Evolutionary conservation across 2,329 filamentous ascomycete species (phyloP).

Genomic region (Mycosphaerella arachidis): DNA sequence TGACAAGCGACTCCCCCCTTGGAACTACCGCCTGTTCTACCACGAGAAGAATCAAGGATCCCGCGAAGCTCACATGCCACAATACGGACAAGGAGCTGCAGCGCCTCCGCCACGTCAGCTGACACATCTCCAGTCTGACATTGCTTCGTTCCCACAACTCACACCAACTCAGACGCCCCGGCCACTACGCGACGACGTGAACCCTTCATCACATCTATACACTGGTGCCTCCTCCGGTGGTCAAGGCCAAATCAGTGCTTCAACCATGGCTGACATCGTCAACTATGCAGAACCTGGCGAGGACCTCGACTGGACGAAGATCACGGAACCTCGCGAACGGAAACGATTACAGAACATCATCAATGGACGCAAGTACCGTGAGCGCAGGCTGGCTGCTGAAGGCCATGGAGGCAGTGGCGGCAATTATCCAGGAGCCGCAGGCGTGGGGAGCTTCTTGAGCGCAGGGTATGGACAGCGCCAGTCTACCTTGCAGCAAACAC

Average conservation of each 20-base stretch:
- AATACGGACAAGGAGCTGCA: constrained; percentile 12
- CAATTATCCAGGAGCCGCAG: constrained; percentile 33
- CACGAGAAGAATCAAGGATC: constrained; percentile 39
- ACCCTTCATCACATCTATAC: constrained; percentile 33
- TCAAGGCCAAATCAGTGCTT: constrained; percentile 32
- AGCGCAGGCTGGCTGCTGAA: constrained; percentile 34
- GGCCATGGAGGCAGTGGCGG: constrained; percentile 32
- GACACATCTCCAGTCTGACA: constrained; percentile 29
- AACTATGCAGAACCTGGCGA: constrained; percentile 39
- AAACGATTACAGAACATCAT: constrained; percentile 38
- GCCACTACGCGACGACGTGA: constrained; percentile 17
- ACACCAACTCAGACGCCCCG: constrained; percentile 16
- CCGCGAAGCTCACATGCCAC: constrained; percentile 24
- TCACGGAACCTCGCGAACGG: constrained; percentile 35
- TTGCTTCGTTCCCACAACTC: constrained; percentile 26
- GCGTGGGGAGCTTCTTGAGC: constrained; percentile 29
- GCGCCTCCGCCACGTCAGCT: constrained; percentile 19
- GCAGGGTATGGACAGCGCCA: constrained; percentile 21
- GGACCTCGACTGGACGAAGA: constrained; percentile 38
- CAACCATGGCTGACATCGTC: constrained; percentile 33
- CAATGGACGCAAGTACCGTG: constrained; percentile 38
- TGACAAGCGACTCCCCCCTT: constrained; percentile 75
- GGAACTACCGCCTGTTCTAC: constrained; percentile 65
- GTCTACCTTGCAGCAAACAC: constrained; percentile 4
- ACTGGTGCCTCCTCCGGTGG: constrained; percentile 31